A percentile compares a stretch with the other conserved stretches of the same genome.
These are phyloP conservation scores for Sporothrix schenckii DNA, from an alignment of 2,329 filamentous ascomycete species.

Conservation along the genomic window DNA sequence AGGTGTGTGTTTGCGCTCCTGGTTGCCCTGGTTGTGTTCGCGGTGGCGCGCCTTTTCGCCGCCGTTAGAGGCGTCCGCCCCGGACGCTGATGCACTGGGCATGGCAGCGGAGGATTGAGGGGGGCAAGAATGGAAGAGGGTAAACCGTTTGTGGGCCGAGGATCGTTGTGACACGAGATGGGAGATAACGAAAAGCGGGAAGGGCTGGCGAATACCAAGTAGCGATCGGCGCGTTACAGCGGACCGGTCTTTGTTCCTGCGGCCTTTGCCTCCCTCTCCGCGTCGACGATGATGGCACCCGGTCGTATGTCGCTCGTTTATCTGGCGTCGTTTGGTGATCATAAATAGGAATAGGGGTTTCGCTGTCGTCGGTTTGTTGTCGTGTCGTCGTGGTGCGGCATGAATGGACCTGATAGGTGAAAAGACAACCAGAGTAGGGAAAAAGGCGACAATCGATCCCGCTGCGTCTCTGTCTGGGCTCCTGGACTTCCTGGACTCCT, in stretches of 20 bases:
- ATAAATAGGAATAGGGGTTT: background rate
- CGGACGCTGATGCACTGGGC: constrained; percentile 58
- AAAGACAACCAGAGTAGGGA: background rate
- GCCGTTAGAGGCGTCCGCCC: constrained; percentile 52
- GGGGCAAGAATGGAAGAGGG: background rate
- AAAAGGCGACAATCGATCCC: background rate
- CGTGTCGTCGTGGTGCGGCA: constrained; percentile 8
- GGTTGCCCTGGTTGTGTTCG: constrained; percentile 75
- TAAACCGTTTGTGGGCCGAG: background rate
- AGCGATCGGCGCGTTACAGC: background rate
- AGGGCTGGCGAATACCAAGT: background rate
- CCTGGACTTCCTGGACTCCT: background rate
- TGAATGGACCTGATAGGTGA: background rate
- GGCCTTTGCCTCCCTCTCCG: background rate
- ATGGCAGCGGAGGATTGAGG: constrained; percentile 39
- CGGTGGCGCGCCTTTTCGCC: constrained; percentile 52
- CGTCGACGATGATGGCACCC: constrained; percentile 2
- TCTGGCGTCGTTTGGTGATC: background rate
- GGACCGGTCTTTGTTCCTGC: background rate
- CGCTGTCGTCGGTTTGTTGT: background rate
- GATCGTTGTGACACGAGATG: background rate
- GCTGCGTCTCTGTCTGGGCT: background rate
- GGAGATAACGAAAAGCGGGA: background rate
- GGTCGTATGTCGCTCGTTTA: background rate
- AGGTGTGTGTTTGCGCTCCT: constrained; percentile 75